phyloP scores from a whole-genome alignment of 805 yeast species.

The Kodamaea kakaduensis region DNA sequence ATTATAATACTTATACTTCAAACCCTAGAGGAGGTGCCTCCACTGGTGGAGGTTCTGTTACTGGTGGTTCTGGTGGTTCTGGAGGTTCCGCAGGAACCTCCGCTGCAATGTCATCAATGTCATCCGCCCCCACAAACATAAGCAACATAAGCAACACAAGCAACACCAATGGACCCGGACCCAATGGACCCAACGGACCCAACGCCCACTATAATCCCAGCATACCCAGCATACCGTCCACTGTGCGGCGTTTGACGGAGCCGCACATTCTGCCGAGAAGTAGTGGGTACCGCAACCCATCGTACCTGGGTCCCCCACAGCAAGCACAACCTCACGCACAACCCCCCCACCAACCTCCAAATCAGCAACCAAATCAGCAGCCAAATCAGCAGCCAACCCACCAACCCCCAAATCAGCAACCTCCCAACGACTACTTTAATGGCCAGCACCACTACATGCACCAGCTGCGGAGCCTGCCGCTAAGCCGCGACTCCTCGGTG shows the following conservation, averaged over 20 bases:
- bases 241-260: conserved; percentile 2
- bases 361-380: conserved; percentile 1
- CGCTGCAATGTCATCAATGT: too few species aligned
- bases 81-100: too few species aligned
- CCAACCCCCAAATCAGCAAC: neutral
- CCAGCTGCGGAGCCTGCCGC: conserved; percentile 2
- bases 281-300: neutral
- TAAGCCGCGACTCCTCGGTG: conserved; percentile 1
- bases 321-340: too few species aligned
- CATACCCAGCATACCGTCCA: conserved; percentile 1
- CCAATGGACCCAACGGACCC: too few species aligned
- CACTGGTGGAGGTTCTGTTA: too few species aligned
- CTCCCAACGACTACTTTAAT: neutral
- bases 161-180: too few species aligned
- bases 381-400: neutral
- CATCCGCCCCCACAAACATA: too few species aligned
- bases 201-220: neutral
- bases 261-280: conserved; percentile 4
- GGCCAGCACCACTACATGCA: conserved; percentile 3
- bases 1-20: too few species aligned
- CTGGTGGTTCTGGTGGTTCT: too few species aligned
- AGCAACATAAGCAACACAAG: too few species aligned
- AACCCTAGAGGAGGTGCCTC: too few species aligned
- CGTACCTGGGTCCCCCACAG: too few species aligned
- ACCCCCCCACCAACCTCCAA: neutral